Evolutionary conservation across 73 alveolate genomes (phyloP), one percentile per base, ranked within the genome.

Genomic region (Tetrahymena borealis): DNA sequence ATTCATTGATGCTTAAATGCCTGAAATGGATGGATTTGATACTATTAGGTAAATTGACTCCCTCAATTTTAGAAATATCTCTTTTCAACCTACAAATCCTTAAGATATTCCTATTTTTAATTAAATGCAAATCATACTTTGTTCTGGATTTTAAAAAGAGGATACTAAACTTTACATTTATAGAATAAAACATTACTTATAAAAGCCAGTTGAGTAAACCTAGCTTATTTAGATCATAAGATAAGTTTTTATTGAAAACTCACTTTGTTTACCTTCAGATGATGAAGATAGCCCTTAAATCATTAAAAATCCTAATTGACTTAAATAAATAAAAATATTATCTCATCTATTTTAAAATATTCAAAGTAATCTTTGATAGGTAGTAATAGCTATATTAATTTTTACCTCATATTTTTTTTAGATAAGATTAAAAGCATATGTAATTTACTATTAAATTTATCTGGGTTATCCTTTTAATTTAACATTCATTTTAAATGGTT

Each of bases 1-100:
- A 11, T 38, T 93, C 39, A 37, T 79, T 9, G 95, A 93, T 90
- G 78, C 78, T 7, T 20, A 79, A 39, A 93, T 79, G 95, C 95
- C 95, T 28, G 92, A 31, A 13, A 38, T 93, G 42, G 79, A 78
- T 39, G 95, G 95, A 39, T 85, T 33, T 32, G 43, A 93, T 38
- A 38, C 93, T 0, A 24, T 92, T 15, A 78, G 91, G 39, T 13
- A 39, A 42, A 37, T 93, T 1, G 78, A 60, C 28, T 60, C n/a
- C 18, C 85, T 60, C 28, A 60, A 60, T 60, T 60, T 60, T 24
- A 60, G 85, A 60, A 60, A 15, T 60, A n/a, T 9, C 10, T 28
- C n/a, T 24, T n/a, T 60, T 24, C 7, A 6, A 20, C 1, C n/a
- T 15, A 60, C n/a, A n/a, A 35, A 60, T 7, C n/a, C 85, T 15